Base-by-base conservation (phyloP, 164 flowering plant genomes). In the Protea cynaroides region DNA sequence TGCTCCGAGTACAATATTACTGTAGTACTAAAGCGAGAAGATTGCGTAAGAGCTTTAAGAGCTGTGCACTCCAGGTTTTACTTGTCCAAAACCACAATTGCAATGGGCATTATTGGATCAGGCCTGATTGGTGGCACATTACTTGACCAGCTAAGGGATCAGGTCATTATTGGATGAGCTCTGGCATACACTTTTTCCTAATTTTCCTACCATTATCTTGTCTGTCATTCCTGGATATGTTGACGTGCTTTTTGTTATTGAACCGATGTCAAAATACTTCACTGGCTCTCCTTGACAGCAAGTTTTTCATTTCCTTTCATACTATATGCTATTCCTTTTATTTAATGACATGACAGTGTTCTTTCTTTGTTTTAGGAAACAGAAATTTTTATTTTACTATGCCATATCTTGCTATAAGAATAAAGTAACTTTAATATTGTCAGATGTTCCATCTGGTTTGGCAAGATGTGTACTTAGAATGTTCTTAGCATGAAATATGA, bases 31-130 rank as follows among this genome's bases (percentile, higher is more conserved):
- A 91, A 85, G 79, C 81, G 87, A 68, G 96, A 91, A 72, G 98
- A 94, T 79, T 91, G 96, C 63, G 78, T 91, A 47, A 86, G 82
- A 70, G 98, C 97, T 68, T 66, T 94, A 64, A 81, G 83, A 74
- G 96, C 98, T 63, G 96, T 84, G 49, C 97, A 94, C 72, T 94
- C 98, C 47, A 83, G 96, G 74, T 91, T 91, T 78, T 94, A 83
- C 75, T 83, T 85, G 47, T 91, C 98, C 50, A 84, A 86, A 65
- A 94, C 98, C 18, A 86, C 93, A 15, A 80, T 94, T 61, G 91
- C 98, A 58, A 79, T 94, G 90, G 98, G 98, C 71, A 86, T 94
- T 58, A 78, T 94, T 68, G 98, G 98, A 56, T 97, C 96, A 61
- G 97, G 98, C 51, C 73, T 94, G 73, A 91, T 94, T 66, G 98